These are phyloP conservation scores for Scenedesmus sp. DNA, from an alignment of 163 green algal species.

Conservation along the genomic window DNA sequence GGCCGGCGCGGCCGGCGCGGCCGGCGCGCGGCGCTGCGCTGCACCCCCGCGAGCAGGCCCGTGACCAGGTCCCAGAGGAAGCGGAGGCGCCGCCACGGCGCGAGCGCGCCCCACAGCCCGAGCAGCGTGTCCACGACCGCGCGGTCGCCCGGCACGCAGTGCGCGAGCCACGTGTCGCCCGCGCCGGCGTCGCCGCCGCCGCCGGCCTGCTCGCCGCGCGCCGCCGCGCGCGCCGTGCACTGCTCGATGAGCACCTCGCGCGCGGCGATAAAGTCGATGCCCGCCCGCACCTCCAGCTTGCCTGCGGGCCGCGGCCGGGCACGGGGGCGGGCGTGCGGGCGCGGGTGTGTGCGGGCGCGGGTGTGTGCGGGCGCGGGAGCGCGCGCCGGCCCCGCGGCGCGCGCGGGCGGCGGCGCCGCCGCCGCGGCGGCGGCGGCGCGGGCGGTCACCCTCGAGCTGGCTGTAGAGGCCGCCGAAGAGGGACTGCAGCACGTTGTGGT, in stretches of 20 bases:
- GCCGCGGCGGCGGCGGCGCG: not conserved
- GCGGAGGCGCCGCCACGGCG: constrained; percentile 4
- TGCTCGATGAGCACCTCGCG: constrained; percentile 16
- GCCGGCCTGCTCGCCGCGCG: constrained; percentile 22
- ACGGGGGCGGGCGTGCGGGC: too few relatives aligned
- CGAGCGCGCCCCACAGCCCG: constrained; percentile 33
- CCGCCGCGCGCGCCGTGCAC: not conserved
- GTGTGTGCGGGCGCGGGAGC: not conserved
- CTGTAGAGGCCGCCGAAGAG: not conserved
- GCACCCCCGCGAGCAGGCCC: not conserved
- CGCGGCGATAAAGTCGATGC: constrained; percentile 41
- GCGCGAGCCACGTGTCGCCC: not conserved
- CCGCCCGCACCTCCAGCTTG: constrained; percentile 28
- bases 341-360: not conserved
- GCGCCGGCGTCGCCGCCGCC: not conserved
- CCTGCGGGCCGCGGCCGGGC: constrained; percentile 2
- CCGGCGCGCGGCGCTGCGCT: too few relatives aligned
- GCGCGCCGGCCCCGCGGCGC: not conserved
- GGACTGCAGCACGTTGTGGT: constrained; percentile 33
- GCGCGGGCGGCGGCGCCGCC: not conserved
- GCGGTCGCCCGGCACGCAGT: constrained; percentile 21
- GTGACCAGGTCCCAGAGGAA: constrained; percentile 15
- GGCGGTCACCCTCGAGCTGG: not conserved
- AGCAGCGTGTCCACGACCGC: constrained; percentile 30
- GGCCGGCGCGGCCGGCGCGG: too few relatives aligned